phyloP scores from a whole-genome alignment of 306 rosid genomes.

The Erythrophleum fordii region DNA sequence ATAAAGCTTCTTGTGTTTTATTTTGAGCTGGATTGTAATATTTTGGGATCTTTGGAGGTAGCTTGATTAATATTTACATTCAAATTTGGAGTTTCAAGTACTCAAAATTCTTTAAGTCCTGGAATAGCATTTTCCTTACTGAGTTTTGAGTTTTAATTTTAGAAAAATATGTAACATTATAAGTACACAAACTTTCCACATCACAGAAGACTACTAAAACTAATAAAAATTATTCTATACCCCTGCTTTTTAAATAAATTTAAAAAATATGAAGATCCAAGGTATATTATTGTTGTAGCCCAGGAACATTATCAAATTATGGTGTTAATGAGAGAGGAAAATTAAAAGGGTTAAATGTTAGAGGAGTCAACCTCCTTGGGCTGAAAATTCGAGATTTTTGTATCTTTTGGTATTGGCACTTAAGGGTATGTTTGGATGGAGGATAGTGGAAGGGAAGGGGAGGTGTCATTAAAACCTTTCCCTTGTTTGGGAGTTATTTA shows the following conservation, averaged over 20 bases:
- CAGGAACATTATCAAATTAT: neutral
- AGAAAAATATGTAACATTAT: neutral
- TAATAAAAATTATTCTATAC: neutral
- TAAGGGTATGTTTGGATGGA: neutral
- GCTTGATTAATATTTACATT: slow-evolving; percentile 30
- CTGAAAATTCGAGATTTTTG: neutral
- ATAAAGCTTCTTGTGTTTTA: neutral
- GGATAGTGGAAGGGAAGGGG: neutral
- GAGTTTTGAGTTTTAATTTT: neutral
- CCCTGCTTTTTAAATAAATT: neutral
- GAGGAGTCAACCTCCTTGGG: neutral
- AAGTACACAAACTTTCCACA: neutral
- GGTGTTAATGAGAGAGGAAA: neutral
- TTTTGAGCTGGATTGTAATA: slow-evolving; percentile 6
- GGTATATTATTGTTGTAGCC: neutral
- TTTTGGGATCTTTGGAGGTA: slow-evolving; percentile 9
- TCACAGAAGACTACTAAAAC: neutral
- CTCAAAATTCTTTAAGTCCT: slow-evolving; percentile 12
- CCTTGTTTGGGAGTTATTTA: neutral
- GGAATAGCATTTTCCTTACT: slow-evolving; percentile 27
- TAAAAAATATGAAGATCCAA: neutral
- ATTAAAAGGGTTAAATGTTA: neutral
- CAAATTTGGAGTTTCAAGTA: neutral
- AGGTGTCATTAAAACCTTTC: neutral
- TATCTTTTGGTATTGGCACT: too few relatives aligned